A percentile compares a stretch with the other conserved stretches of the same genome.
Evolutionary conservation across 1,284 basidiomycete genomes (phyloP).

Genomic region (Marasmius sp.): DNA sequence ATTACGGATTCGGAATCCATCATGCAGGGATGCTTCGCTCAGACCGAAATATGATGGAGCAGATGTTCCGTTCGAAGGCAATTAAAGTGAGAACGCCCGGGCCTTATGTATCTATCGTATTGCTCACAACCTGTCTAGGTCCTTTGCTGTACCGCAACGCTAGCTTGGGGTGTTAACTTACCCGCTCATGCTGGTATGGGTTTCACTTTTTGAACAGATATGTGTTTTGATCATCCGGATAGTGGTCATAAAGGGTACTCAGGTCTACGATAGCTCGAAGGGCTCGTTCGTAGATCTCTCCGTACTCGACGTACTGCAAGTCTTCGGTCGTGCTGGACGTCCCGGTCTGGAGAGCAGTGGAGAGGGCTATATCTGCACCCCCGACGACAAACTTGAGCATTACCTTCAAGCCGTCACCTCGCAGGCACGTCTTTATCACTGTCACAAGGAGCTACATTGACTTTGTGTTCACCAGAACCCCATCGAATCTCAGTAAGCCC

Average conservation of each 20-base stretch:
- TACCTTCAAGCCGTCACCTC: constrained; percentile 90
- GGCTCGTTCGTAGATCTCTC: constrained; percentile 93
- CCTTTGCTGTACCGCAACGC: constrained; percentile 95
- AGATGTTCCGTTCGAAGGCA: constrained; percentile 87
- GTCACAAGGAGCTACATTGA: constrained; percentile 8
- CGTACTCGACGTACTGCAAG: constrained; percentile 94
- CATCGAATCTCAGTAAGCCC: constrained; percentile 89
- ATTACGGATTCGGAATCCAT: constrained; percentile 94
- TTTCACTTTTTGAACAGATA: constrained; percentile 1
- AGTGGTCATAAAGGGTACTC: constrained; percentile 98
- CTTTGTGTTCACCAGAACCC: constrained; percentile 58
- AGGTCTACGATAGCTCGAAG: constrained; percentile 89
- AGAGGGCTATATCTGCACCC: constrained; percentile 96
- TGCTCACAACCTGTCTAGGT: constrained; percentile 57
- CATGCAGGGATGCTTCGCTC: constrained; percentile 97
- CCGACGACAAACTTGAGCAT: constrained; percentile 90
- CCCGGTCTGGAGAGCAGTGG: constrained; percentile 95
- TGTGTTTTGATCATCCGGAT: not conserved
- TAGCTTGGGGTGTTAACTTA: constrained; percentile 99
- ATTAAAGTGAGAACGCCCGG: constrained; percentile 74
- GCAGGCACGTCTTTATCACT: constrained; percentile 51
- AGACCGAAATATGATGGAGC: constrained; percentile 95
- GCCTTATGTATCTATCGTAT: not conserved
- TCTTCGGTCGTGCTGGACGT: constrained; percentile 96
- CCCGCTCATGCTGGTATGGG: constrained; percentile 89